Evolutionary conservation across 768 basidiomycete genomes (phyloP).

Genomic region (Boletus pseudopeckii): DNA sequence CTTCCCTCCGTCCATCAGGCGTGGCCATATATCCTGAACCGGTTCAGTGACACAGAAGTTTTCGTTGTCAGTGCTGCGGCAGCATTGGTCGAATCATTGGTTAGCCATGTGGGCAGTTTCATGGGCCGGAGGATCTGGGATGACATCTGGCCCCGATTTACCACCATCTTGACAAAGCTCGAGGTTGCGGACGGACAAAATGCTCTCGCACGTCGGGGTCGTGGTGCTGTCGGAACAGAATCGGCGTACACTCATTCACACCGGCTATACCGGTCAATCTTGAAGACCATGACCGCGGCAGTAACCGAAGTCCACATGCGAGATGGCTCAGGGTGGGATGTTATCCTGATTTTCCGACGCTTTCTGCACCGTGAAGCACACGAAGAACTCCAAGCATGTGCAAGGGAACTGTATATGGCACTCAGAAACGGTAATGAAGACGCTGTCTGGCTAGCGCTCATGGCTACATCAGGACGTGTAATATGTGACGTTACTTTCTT

Average conservation of each 20-base stretch:
- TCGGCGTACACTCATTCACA: slow-evolving; percentile 81
- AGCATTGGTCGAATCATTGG: slow-evolving; percentile 67
- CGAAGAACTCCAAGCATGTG: slow-evolving; percentile 68
- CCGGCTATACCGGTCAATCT: slow-evolving; percentile 70
- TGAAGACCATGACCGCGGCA: slow-evolving; percentile 70
- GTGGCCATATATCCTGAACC: slow-evolving; percentile 93
- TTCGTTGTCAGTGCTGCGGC: slow-evolving; percentile 82
- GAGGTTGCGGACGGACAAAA: slow-evolving; percentile 61
- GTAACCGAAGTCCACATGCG: slow-evolving; percentile 64
- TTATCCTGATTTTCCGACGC: slow-evolving; percentile 68
- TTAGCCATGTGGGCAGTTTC: slow-evolving; percentile 71
- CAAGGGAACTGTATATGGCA: slow-evolving; percentile 60
- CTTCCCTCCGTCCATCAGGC: slow-evolving; percentile 83
- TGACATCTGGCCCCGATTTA: slow-evolving; percentile 89
- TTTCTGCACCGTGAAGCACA: slow-evolving; percentile 69
- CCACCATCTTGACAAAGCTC: slow-evolving; percentile 53
- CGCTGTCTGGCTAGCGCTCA: slow-evolving; percentile 78
- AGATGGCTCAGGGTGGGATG: slow-evolving; percentile 77
- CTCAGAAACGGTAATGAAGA: slow-evolving; percentile 67
- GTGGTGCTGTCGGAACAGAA: slow-evolving; percentile 53
- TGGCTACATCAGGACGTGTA: slow-evolving; percentile 46
- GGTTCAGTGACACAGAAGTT: slow-evolving; percentile 67
- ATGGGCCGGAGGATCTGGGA: slow-evolving; percentile 87
- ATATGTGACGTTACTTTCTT: slow-evolving; percentile 48
- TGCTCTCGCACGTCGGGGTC: slow-evolving; percentile 60